phyloP scores from a whole-genome alignment of 345 rosid genomes.

The Carallia pectinifolia region DNA sequence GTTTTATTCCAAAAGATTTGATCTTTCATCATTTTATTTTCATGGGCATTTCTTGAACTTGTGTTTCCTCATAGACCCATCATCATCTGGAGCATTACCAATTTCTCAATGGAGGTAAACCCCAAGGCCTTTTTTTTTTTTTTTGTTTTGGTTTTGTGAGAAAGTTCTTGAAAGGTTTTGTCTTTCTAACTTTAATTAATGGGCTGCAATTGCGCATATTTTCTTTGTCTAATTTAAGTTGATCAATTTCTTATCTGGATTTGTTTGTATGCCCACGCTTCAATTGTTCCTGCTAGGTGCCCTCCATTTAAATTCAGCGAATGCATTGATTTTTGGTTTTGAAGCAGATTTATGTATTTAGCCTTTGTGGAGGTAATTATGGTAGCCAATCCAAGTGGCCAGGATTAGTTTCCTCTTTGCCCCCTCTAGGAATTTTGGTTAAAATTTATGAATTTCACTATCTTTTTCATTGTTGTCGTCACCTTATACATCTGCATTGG shows the following conservation, averaged over 20 bases:
- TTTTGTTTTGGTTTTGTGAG: background rate
- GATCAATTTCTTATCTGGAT: constrained; percentile 16
- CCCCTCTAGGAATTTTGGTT: background rate
- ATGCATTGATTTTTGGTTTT: no score
- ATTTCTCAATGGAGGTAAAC: constrained; percentile 44
- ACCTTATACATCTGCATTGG: background rate
- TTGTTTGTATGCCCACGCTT: background rate
- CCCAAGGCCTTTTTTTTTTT: background rate
- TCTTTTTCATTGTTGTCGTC: background rate
- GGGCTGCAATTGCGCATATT: background rate
- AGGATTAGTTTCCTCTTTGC: no score
- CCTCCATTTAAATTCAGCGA: no score
- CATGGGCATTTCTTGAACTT: constrained; percentile 31
- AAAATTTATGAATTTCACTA: background rate
- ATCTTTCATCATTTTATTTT: constrained; percentile 3
- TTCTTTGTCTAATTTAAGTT: background rate
- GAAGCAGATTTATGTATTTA: background rate
- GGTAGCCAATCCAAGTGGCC: no score
- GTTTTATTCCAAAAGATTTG: no score
- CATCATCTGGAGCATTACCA: constrained; percentile 31
- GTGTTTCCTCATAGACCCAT: constrained; percentile 25
- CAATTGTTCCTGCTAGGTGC: no score
- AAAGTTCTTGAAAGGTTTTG: background rate
- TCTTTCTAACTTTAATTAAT: background rate
- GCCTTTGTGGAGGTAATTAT: background rate